Base-by-base conservation (phyloP, 2,329 filamentous ascomycete genomes). In the Colletotrichum sp. region DNA sequence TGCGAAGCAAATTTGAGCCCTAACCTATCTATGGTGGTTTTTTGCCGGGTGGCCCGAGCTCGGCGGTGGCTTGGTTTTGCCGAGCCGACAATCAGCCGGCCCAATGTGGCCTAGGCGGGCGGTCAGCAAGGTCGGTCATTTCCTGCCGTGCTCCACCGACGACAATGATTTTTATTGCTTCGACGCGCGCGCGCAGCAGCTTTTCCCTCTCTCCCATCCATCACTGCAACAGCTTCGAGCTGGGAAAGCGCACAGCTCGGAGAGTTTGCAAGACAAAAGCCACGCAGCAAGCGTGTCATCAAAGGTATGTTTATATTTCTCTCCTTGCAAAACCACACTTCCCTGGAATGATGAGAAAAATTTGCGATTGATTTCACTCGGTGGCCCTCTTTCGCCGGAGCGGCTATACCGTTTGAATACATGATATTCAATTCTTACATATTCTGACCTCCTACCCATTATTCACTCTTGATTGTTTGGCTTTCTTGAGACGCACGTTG, bases 381-480 rank as follows among this genome's bases (percentile, higher is more conserved):
- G 92, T 96, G 95, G 95, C 90, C 88, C 94, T 92, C 95, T 94
- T 84, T 87, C 94, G 96, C 96, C 96, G 92, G 96, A 92, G 94
- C 90, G 89, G 94, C 93, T 90, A 93, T 93, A 96, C 93, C 93
- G 89, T 87, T 83, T 87, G 88, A 90, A 87, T 84, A 91, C 85
- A 89, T 98, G 96, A 98, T 94, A 97, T 95, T 96, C 87, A 93
- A 83, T 92, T 96, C 96, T 98, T 98, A 98, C 96, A 98, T 98
- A 98, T 98, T 95, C 96, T 98, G 96, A 98, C 78, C 28, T 85
- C 80, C 82, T 81, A 71, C 73, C 69, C 62, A 52, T 66, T 65
- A 70, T 52, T 64, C 38, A 68, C 75, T 21, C 34, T 38, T 13
- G 24, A 16, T 36, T 32, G 7, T 36, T 30, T 59, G 18, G 12